phyloP scores from a whole-genome alignment of 371 early-diverging fungal species.

The Mycotypha africana region DNA sequence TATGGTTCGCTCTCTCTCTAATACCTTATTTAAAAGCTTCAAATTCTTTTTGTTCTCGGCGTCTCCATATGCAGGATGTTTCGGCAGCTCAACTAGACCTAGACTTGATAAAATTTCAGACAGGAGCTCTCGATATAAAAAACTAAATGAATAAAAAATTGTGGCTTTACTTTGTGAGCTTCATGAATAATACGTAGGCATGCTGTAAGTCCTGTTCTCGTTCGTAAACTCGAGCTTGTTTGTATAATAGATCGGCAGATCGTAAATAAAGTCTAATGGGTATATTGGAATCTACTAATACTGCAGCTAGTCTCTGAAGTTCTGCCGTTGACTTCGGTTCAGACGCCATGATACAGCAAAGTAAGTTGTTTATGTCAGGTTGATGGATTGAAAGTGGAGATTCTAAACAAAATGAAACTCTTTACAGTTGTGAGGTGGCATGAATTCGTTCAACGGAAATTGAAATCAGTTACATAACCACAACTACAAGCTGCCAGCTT shows the following conservation, averaged over 20 bases:
- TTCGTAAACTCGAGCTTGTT: conserved; percentile 51
- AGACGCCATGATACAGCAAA: not conserved
- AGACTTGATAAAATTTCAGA: conserved; percentile 26
- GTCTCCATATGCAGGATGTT: conserved; percentile 44
- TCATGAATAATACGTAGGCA: conserved; percentile 51
- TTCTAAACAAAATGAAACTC: too few relatives aligned
- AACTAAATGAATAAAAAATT: not conserved
- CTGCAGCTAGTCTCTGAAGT: conserved; percentile 28
- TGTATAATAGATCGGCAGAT: conserved; percentile 44
- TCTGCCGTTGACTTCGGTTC: conserved; percentile 33
- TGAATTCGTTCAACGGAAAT: too few relatives aligned
- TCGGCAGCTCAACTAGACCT: conserved; percentile 46
- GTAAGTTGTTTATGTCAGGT: too few relatives aligned
- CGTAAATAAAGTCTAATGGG: conserved; percentile 53
- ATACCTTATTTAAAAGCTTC: conserved; percentile 25
- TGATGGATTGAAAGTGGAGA: too few relatives aligned
- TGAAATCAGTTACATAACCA: too few relatives aligned
- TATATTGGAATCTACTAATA: conserved; percentile 36
- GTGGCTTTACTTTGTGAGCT: conserved; percentile 44
- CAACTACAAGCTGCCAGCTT: too few relatives aligned
- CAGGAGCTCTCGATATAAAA: too few relatives aligned
- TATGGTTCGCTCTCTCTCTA: not conserved
- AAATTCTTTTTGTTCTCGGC: conserved; percentile 32
- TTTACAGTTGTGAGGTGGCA: too few relatives aligned
- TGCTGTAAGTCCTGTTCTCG: conserved; percentile 47